Percentiles rank a stretch among this genome's conserved stretches.
Conservation (phyloP, 208 protist genomes). For the Wallacemonas collosoma region DNA sequence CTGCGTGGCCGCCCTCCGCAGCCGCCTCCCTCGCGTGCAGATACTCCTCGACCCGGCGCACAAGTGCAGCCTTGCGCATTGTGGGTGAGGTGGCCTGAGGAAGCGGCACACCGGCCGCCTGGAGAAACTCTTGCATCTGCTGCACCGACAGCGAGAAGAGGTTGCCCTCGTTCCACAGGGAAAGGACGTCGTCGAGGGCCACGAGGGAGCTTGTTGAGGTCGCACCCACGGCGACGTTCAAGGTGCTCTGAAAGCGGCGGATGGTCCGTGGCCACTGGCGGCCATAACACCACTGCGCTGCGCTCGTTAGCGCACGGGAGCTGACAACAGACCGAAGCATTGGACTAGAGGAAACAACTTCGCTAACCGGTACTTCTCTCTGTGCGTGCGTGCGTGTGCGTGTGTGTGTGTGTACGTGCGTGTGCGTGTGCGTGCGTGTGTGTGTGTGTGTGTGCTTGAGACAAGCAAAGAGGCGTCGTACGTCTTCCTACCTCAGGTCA, state of each 20-base stretch:
- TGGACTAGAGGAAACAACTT: no score
- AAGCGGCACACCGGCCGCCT: slow-evolving; percentile 25
- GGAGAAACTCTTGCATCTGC: slow-evolving; percentile 82
- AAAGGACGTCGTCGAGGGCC: slow-evolving; percentile 74
- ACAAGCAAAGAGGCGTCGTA: no score
- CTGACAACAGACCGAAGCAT: neutral
- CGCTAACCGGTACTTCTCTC: no score
- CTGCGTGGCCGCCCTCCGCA: slow-evolving; percentile 7
- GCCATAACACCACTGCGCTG: neutral
- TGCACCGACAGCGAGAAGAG: slow-evolving; percentile 86
- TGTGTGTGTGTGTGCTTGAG: no score
- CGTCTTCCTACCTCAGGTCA: no score
- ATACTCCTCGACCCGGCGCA: slow-evolving; percentile 86
- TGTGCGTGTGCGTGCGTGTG: no score
- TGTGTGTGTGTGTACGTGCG: no score
- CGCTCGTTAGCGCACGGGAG: slow-evolving; percentile 11
- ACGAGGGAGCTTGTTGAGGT: slow-evolving; percentile 21
- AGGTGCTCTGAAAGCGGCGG: neutral
- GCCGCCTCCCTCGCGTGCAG: slow-evolving; percentile 56
- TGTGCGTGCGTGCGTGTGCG: no score
- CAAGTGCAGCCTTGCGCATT: slow-evolving; percentile 76
- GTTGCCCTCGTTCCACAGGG: slow-evolving; percentile 92
- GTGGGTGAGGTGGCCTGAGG: slow-evolving; percentile 8
- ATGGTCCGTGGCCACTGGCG: no score
- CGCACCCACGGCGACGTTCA: slow-evolving; percentile 8